These are phyloP conservation scores for Coprinopsis marcescibilis DNA, from an alignment of 768 basidiomycete genomes.

Conservation along the genomic window DNA sequence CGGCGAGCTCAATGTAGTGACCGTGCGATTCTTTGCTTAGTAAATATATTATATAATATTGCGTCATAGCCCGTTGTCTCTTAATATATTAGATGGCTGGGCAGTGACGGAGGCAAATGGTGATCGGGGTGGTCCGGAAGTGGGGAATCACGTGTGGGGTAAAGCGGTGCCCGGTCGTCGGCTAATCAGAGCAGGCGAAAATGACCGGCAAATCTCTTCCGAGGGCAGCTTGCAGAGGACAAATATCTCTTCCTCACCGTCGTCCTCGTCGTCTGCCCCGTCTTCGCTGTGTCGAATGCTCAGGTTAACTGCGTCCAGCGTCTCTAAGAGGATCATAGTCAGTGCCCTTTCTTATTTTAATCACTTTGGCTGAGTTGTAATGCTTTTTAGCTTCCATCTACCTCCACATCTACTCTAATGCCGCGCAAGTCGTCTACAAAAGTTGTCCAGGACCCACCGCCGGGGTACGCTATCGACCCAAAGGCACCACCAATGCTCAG, in stretches of 20 bases:
- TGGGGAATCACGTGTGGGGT: background rate
- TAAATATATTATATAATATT: too few species aligned
- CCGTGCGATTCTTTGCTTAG: too few species aligned
- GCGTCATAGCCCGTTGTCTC: too few species aligned
- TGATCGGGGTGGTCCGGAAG: background rate
- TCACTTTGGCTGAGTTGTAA: background rate
- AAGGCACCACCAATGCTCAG: constrained; percentile 64
- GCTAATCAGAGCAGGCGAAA: background rate
- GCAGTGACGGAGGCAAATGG: background rate
- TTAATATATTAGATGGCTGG: too few species aligned
- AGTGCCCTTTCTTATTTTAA: background rate
- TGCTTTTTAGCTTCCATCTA: background rate
- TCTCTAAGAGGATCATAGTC: background rate
- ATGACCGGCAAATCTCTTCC: background rate
- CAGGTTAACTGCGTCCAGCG: background rate
- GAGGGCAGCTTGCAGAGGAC: background rate
- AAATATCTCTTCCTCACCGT: background rate
- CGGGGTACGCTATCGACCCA: constrained; percentile 41
- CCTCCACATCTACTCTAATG: constrained; percentile 1
- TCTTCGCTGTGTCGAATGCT: background rate
- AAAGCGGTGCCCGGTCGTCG: background rate
- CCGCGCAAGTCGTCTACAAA: constrained; percentile 15
- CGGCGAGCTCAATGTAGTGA: too few species aligned
- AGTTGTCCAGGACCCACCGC: constrained; percentile 19
- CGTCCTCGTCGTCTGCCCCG: background rate